Evolutionary conservation across 2,329 filamentous ascomycete species (phyloP).

Genomic region (Paecilomyces dactylethromorphus): DNA sequence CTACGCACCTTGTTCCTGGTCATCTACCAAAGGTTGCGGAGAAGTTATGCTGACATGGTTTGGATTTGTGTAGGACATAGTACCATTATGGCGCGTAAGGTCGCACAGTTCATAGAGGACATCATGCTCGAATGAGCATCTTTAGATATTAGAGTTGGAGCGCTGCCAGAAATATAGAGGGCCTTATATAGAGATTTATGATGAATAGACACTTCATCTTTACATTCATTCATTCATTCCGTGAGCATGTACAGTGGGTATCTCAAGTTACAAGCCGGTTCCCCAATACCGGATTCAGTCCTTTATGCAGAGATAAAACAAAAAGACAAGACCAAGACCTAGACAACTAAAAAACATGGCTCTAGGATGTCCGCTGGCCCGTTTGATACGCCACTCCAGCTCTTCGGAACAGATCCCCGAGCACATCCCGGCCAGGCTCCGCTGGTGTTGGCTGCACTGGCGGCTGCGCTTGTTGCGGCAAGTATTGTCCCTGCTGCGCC

Average conservation of each 20-base stretch:
- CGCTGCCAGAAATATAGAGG: not conserved
- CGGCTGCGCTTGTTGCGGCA: conserved; percentile 9
- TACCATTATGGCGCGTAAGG: conserved; percentile 2
- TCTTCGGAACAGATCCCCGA: conserved; percentile 37
- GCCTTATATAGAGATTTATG: not conserved
- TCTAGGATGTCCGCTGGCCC: conserved; percentile 7
- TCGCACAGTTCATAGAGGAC: not conserved
- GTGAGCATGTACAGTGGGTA: conserved; percentile 15
- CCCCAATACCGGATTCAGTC: not conserved
- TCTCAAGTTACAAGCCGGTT: conserved; percentile 11
- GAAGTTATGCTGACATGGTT: not conserved
- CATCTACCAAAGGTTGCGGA: not conserved
- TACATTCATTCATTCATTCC: conserved; percentile 3
- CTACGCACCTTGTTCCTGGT: not conserved
- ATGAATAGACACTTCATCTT: conserved; percentile 3
- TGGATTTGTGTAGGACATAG: conserved; percentile 1
- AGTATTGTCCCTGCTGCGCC: conserved; percentile 12
- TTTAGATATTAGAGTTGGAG: not conserved
- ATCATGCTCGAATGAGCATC: not conserved
- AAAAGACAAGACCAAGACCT: not conserved
- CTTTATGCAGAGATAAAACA: not conserved
- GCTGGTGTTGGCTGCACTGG: conserved; percentile 10
- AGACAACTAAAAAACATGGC: not conserved
- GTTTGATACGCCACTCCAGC: conserved; percentile 31
- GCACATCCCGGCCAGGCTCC: conserved; percentile 23